A percentile compares a stretch with the other conserved stretches of the same genome.
Evolutionary conservation across 805 yeast species (phyloP).

Genomic region (Candida patagonica): DNA sequence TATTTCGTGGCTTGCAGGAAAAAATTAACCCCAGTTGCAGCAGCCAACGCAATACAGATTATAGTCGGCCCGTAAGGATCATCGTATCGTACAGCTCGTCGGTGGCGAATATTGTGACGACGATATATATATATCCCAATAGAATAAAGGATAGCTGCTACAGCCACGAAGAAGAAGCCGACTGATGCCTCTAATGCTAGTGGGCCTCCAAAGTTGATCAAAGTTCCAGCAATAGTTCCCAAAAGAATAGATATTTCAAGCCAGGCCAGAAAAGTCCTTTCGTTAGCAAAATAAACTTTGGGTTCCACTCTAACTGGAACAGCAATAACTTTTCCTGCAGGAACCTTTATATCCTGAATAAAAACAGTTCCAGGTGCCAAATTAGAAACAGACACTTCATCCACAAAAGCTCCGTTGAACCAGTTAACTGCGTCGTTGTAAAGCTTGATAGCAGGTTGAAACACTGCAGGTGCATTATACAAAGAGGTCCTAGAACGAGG

Average conservation of each 20-base stretch:
- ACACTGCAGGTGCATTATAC: background rate
- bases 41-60: constrained; percentile 65
- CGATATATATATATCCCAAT: constrained; percentile 70
- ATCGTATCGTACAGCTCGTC: constrained; percentile 75
- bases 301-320: constrained; percentile 97
- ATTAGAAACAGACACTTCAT: constrained; percentile 41
- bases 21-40: constrained; percentile 46
- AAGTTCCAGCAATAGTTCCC: constrained; percentile 80
- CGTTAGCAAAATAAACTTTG: constrained; percentile 97
- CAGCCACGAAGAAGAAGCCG: constrained; percentile 77
- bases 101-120: constrained; percentile 70
- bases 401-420: constrained; percentile 26
- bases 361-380: constrained; percentile 59
- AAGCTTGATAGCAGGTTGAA: constrained; percentile 5
- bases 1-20: constrained; percentile 25
- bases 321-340: constrained; percentile 80
- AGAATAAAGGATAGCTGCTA: constrained; percentile 64
- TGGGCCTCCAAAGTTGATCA: constrained; percentile 74
- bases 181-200: constrained; percentile 72
- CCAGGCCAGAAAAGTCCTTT: constrained; percentile 92
- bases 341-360: constrained; percentile 53
- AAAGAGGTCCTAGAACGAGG: background rate
- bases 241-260: constrained; percentile 79
- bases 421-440: constrained; percentile 10
- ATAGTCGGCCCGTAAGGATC: constrained; percentile 82